Evolutionary conservation across 2,329 filamentous ascomycete genomes (phyloP), one percentile per base, ranked within the genome.

Genomic region (Fusarium sororula): DNA sequence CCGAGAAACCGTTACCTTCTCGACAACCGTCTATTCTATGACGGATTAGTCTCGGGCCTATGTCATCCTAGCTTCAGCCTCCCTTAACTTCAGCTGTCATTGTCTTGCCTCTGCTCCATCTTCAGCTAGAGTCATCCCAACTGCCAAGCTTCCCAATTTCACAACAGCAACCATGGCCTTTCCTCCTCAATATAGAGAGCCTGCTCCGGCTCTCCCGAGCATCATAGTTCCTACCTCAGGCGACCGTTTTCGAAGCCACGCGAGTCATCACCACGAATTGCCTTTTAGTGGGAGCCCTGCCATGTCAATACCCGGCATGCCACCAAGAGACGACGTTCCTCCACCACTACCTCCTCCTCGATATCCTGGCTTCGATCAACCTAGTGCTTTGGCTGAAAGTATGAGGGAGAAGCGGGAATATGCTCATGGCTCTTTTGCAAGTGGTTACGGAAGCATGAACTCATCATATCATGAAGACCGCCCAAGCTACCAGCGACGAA

Each of bases 341-440:
- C 85, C 85, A 58, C 82, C 85, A 41, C 73, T 87, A 50, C 85
- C 85, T n/a, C 85, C 85, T n/a, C 85, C 85, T 10, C 80, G 80
- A 54, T 77, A 80, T 39, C 83, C 82, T 12, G 79, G 82, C 42
- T 76, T 78, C 42, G 83, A 83, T 11, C 80, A 80, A 37, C 75
- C 80, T 63, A 70, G 78, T 48, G 74, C 76, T 37, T 56, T 78
- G 41, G 74, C 66, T 24, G 66, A 82, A 44, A 81, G 82, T 54
- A 79, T 77, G 66, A 75, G 73, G 55, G 76, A 81, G 20, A 77
- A 78, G 39, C 80, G 80, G 48, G 78, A 81, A 42, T 77, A 73
- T 30, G 69, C 77, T 10, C 79, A 77, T 37, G 76, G 77, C n/a
- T 81, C 80, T n/a, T 75, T 80, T 47, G 74, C 77, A 41, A 84